phyloP scores from a whole-genome alignment of 2,329 filamentous ascomycete species.

The Calycina herbarum region DNA sequence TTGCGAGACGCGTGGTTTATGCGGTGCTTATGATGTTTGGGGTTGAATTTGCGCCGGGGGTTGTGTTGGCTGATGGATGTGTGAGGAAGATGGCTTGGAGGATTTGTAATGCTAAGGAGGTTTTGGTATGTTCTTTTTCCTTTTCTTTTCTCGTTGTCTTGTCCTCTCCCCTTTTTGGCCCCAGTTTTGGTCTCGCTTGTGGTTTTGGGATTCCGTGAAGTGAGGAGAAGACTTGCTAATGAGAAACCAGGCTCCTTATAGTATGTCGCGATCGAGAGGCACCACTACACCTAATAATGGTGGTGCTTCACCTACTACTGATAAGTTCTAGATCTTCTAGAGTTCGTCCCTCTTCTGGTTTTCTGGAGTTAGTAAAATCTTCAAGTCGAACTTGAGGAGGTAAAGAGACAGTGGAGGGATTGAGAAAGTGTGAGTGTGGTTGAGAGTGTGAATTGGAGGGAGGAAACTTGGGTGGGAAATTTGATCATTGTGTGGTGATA shows the following conservation, averaged over 20 bases:
- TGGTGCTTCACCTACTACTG: not conserved
- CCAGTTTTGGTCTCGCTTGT: not conserved
- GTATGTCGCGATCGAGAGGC: constrained; percentile 12
- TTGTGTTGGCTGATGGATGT: constrained; percentile 88
- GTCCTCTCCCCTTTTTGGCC: not conserved
- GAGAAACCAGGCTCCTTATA: constrained; percentile 11
- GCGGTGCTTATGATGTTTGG: constrained; percentile 97
- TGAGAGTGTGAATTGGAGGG: no score
- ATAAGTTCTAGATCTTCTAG: constrained; percentile 2
- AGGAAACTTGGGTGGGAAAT: no score
- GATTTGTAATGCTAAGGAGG: constrained; percentile 93
- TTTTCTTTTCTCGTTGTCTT: constrained; percentile 11
- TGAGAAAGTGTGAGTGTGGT: no score
- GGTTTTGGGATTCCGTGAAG: not conserved
- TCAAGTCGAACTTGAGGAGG: no score
- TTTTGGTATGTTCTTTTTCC: constrained; percentile 64
- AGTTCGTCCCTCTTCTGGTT: no score
- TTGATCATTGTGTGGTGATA: no score
- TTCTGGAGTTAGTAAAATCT: no score
- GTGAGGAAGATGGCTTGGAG: constrained; percentile 91
- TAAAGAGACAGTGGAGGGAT: no score
- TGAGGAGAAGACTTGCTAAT: not conserved
- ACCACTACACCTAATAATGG: constrained; percentile 7
- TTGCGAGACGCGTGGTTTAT: constrained; percentile 86
- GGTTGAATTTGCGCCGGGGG: constrained; percentile 89